Percentiles rank a stretch among this genome's conserved stretches.
Evolutionary conservation across 306 rosid genomes (phyloP).

Genomic region (Gleditsia sinensis): DNA sequence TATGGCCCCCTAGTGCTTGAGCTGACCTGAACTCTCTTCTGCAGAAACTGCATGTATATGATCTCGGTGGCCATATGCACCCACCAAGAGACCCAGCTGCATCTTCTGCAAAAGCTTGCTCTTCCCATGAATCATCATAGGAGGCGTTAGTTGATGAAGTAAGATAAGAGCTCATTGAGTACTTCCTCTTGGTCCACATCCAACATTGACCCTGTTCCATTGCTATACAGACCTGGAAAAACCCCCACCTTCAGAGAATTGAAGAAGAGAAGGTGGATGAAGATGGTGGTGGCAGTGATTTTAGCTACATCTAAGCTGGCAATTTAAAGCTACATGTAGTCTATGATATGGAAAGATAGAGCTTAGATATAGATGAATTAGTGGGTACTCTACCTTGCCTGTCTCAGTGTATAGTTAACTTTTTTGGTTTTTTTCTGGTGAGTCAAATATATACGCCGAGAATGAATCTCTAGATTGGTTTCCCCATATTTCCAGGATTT

Average conservation of each 20-base stretch:
- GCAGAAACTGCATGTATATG: slow-evolving; percentile 90
- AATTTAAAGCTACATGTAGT: slow-evolving; percentile 32
- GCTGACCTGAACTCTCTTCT: slow-evolving; percentile 92
- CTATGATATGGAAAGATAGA: slow-evolving; percentile 12
- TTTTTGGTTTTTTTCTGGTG: slow-evolving; percentile 39
- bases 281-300: not conserved
- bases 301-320: slow-evolving; percentile 17
- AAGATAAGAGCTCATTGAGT: slow-evolving; percentile 37
- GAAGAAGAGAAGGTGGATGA: not conserved
- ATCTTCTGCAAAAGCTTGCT: slow-evolving; percentile 90
- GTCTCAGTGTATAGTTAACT: slow-evolving; percentile 16
- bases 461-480: no score
- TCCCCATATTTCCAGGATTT: slow-evolving; percentile 36
- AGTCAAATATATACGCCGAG: no score
- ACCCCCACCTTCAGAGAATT: not conserved
- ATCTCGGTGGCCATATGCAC: slow-evolving; percentile 94
- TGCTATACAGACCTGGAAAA: slow-evolving; percentile 23
- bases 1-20: slow-evolving; percentile 94
- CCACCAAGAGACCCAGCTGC: slow-evolving; percentile 79
- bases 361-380: slow-evolving; percentile 46
- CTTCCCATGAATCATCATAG: slow-evolving; percentile 82
- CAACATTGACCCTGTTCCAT: slow-evolving; percentile 73
- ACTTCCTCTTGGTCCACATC: slow-evolving; percentile 69
- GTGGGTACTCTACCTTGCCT: slow-evolving; percentile 58
- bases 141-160: slow-evolving; percentile 35